phyloP scores from a whole-genome alignment of 2,329 filamentous ascomycete species.

The Metarhizium sp. region DNA sequence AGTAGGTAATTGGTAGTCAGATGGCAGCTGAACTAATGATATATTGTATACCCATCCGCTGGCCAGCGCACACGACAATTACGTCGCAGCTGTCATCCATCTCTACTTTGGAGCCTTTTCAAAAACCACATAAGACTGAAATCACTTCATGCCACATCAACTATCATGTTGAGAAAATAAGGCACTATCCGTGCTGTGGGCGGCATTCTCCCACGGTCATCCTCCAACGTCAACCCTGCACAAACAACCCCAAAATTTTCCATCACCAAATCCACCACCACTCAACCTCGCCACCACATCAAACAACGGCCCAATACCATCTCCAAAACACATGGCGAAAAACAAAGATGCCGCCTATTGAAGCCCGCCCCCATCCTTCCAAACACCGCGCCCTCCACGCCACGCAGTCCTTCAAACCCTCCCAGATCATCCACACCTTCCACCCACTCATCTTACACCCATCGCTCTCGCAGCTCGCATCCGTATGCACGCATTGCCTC shows the following conservation, averaged over 20 bases:
- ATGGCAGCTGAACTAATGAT: too few species aligned
- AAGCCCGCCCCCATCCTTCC: constrained; percentile 17
- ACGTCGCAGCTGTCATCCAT: too few species aligned
- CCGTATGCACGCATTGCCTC: constrained; percentile 43
- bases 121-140: too few species aligned
- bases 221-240: not conserved
- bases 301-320: not conserved
- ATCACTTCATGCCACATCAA: too few species aligned
- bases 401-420: constrained; percentile 31
- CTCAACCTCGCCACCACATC: not conserved
- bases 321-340: not conserved
- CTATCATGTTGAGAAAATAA: too few species aligned
- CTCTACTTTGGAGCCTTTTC: too few species aligned
- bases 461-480: constrained; percentile 28
- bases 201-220: not conserved
- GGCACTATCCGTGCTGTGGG: not conserved
- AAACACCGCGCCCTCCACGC: constrained; percentile 39
- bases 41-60: not conserved
- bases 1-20: not conserved
- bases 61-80: too few species aligned
- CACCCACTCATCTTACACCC: constrained; percentile 36
- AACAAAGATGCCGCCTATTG: constrained; percentile 9
- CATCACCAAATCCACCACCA: not conserved
- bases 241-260: not conserved
- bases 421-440: constrained; percentile 37